Conservation (phyloP, 768 basidiomycete species). For the Sarcodon sp. region DNA sequence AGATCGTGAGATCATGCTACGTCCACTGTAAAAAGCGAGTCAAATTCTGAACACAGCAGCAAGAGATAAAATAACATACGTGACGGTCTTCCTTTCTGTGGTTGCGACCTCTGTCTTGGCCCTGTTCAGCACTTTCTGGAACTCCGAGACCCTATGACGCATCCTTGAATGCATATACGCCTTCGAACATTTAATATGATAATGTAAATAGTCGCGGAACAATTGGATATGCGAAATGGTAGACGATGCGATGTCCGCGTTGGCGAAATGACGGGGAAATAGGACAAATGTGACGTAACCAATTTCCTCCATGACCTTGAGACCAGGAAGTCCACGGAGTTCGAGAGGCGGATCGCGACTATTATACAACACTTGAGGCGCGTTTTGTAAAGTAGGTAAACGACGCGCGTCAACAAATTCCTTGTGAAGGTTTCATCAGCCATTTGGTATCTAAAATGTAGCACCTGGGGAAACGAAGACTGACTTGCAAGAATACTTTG, state of each 20-base stretch:
- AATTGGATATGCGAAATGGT: slow-evolving; percentile 94
- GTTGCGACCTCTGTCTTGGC: slow-evolving; percentile 86
- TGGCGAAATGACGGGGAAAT: slow-evolving; percentile 90
- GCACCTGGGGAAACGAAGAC: slow-evolving; percentile 8
- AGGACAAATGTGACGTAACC: slow-evolving; percentile 98
- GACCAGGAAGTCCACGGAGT: slow-evolving; percentile 74
- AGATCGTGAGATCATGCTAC: neutral
- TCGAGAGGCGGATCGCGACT: slow-evolving; percentile 95
- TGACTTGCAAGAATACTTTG: slow-evolving; percentile 93
- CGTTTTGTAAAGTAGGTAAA: slow-evolving; percentile 86
- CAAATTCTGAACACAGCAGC: neutral
- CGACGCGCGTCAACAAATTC: slow-evolving; percentile 99
- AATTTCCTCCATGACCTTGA: slow-evolving; percentile 75
- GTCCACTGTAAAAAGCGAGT: neutral
- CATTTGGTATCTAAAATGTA: neutral
- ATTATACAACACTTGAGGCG: slow-evolving; percentile 93
- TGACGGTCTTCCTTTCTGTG: slow-evolving; percentile 84
- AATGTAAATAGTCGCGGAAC: slow-evolving; percentile 98
- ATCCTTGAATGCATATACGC: slow-evolving; percentile 99
- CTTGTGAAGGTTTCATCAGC: slow-evolving; percentile 23
- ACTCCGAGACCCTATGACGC: slow-evolving; percentile 87
- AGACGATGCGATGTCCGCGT: slow-evolving; percentile 46
- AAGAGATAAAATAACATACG: slow-evolving; percentile 29
- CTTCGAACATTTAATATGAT: slow-evolving; percentile 98
- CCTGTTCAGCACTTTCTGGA: slow-evolving; percentile 90